Base-by-base conservation (phyloP, 345 rosid species). In the Syzygium grande region DNA sequence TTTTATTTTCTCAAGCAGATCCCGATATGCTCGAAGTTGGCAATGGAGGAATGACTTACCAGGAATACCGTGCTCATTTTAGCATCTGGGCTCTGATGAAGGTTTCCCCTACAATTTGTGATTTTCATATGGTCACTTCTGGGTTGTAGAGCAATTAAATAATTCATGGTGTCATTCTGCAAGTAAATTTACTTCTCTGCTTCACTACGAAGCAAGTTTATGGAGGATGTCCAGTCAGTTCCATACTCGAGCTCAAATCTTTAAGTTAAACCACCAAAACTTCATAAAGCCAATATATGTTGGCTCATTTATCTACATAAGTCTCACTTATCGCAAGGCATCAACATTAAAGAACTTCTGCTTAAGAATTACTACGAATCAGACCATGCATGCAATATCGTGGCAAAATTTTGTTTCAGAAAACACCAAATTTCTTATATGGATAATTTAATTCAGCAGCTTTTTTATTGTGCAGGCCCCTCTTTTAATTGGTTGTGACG, bases 11-110 rank as follows among this genome's bases (percentile, higher is more conserved):
- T 86, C 19, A 3, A 43, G 65, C 91, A 98, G 99, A 96, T 93
- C 99, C 99, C 49, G 99, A 98, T 91, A 98, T 98, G 99, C 87
- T 96, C 88, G 99, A 98, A 93, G 98, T 98, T 88, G 99, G 99
- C 30, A 98, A 98, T 92, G 99, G 97, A 88, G 99, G 99, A 89
- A 98, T 98, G 99, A 95, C 93, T 84, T 93, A 90, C 90, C 92
- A 91, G 88, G 99, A 98, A 91, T 96, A 98, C 88, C 97, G 96
- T n/a, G 92, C 97, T 86, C 99, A 98, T 90, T 98, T 96, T 87
- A 96, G 99, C 92, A 96, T 98, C 87, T 98, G 99, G 98, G 97
- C 98, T 92, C 90, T 98, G 94, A 94, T 96, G 97, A 98, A 98
- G 98, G 99, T 95, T 84, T 83, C 73, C 51, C 22, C 49, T 79